phyloP scores from a whole-genome alignment of 1,139 yeast species.

The Scheffersomyces insectosa region DNA sequence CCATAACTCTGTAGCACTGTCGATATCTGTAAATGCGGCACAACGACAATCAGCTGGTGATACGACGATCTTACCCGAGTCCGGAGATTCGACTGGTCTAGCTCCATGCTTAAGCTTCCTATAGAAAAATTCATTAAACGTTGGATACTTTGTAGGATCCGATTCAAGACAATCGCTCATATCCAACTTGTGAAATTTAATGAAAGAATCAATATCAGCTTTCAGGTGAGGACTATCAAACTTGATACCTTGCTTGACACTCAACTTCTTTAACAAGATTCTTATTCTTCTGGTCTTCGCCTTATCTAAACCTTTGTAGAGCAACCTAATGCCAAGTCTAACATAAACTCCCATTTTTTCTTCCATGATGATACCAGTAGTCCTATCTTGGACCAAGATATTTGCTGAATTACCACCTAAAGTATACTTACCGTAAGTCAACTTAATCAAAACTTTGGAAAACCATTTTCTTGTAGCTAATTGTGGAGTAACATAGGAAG shows the following conservation, averaged over 20 bases:
- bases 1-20: constrained; percentile 79
- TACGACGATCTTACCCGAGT: constrained; percentile 50
- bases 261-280: constrained; percentile 58
- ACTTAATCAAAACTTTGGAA: constrained; percentile 73
- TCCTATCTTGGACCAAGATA: constrained; percentile 88
- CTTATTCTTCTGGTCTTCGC: constrained; percentile 59
- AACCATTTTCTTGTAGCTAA: constrained; percentile 91
- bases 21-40: constrained; percentile 63
- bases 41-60: constrained; percentile 93
- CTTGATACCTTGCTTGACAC: constrained; percentile 80
- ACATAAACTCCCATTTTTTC: constrained; percentile 92
- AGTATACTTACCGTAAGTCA: constrained; percentile 85
- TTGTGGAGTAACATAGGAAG: constrained; percentile 75
- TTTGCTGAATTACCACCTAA: constrained; percentile 92
- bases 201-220: constrained; percentile 70
- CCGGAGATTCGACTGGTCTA: constrained; percentile 64
- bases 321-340: constrained; percentile 77
- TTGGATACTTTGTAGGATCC: constrained; percentile 51
- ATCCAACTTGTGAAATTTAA: constrained; percentile 77
- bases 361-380: constrained; percentile 82
- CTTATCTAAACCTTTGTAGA: constrained; percentile 71
- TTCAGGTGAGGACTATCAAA: constrained; percentile 73
- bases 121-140: constrained; percentile 89
- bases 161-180: constrained; percentile 63
- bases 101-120: constrained; percentile 72